These are phyloP conservation scores for Leishmania guyanensis DNA, from an alignment of 208 protist genomes.

Conservation along the genomic window DNA sequence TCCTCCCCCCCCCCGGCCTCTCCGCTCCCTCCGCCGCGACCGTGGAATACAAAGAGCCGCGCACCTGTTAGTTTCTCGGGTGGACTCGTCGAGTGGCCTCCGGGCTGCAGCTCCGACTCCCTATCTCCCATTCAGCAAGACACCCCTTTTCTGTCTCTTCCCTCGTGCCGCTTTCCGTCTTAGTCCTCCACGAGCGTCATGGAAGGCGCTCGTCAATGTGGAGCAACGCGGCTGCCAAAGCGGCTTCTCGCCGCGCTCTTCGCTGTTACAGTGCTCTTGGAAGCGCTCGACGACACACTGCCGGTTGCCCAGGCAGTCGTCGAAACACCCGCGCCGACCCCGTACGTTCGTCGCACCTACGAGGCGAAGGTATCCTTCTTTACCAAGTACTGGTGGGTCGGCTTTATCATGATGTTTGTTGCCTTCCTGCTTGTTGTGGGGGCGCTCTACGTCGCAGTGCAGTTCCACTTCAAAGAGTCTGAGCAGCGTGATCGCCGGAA, in stretches of 20 bases:
- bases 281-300: neutral
- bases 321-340: conserved; percentile 11
- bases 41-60: neutral
- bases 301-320: neutral
- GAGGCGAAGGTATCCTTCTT: conserved; percentile 33
- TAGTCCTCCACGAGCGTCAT: neutral
- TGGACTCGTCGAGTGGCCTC: too few species aligned
- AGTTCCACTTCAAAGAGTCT: conserved; percentile 43
- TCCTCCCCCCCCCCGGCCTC: neutral
- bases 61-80: neutral
- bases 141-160: neutral
- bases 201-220: neutral
- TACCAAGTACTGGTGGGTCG: conserved; percentile 41
- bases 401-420: conserved; percentile 47
- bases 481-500: conserved; percentile 38
- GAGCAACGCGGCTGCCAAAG: neutral
- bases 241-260: neutral
- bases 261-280: neutral
- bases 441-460: conserved; percentile 30
- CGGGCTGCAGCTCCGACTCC: neutral
- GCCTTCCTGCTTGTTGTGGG: conserved; percentile 31
- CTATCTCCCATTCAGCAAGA: neutral
- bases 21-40: neutral
- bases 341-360: conserved; percentile 38
- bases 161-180: neutral